Base-by-base conservation (phyloP, 768 basidiomycete species). In the Lactarius akahatsu region DNA sequence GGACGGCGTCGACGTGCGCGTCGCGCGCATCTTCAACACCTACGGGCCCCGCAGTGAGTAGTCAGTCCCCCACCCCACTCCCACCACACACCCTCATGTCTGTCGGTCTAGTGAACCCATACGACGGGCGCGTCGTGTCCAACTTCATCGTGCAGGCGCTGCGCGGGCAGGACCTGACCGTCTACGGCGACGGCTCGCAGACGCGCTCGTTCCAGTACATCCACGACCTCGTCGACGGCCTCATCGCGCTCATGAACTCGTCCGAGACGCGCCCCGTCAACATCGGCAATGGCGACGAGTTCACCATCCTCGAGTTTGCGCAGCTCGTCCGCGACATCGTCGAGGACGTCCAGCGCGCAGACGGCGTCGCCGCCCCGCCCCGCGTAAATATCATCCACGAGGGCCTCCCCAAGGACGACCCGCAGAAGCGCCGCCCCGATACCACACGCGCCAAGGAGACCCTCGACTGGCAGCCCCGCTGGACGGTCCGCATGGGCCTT, bases 141-240 rank as follows among this genome's bases (percentile, higher is more conserved):
- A 99, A 99, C 80, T 99, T 99, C 78, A 96, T 97, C 75, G 92
- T 98, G 60, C 96, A 98, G 73, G 97, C 97, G 18, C 86, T 99
- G 62, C 91, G 89, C 73, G 96, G 94, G 59, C 90, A 98, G 78
- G 92, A 98, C 78, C 90, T 99, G 84, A 98, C 96, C 57, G 94
- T 98, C 55, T 96, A 96, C 75, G 94, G 95, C 60, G 94, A 98
- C 74, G 94, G 94, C 70, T 86, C 79, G 54, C 94, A 96, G 80
- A 96, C 94, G 26, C 91, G 94, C 66, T 96, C 95, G 15, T 95
- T 96, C 86, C 95, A 96, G 79, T 99, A 96, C 79, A 89, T 99
- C 66, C 97, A 99, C 80, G 97, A 99, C 77, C 86, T 99, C 69
- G 83, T 96, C 74, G 95, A 98, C 74, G 97, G 96, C 52, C 79